A percentile compares a stretch with the other conserved stretches of the same genome.
phyloP scores from a whole-genome alignment of 805 yeast species.

The Cyberlindnera bimundalis region DNA sequence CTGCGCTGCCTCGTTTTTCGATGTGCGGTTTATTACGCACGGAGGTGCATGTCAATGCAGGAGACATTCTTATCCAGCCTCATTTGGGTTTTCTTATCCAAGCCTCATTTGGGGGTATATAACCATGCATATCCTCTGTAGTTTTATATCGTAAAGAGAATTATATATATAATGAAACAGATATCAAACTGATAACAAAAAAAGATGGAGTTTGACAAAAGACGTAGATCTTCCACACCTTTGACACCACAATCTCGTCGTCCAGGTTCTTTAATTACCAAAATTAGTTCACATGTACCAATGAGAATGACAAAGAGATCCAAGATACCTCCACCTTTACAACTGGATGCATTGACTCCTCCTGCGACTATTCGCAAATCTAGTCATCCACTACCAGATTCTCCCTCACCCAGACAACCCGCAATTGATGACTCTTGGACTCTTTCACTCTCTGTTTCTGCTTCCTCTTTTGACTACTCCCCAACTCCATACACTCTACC shows the following conservation, averaged over 20 bases:
- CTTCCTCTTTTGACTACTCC: conserved; percentile 2
- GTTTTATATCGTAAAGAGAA: too few relatives aligned
- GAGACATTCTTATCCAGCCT: too few relatives aligned
- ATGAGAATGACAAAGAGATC: conserved; percentile 21
- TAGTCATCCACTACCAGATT: too few relatives aligned
- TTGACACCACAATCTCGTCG: conserved; percentile 7
- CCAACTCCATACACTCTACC: conserved; percentile 8
- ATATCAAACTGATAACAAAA: neutral
- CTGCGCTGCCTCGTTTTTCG: too few relatives aligned
- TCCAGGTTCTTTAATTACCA: conserved; percentile 1
- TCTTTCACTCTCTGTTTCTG: neutral
- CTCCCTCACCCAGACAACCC: too few relatives aligned
- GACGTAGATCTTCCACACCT: conserved; percentile 5
- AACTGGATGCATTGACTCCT: conserved; percentile 21
- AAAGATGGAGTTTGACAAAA: conserved; percentile 9
- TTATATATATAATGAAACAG: neutral
- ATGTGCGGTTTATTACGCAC: too few relatives aligned
- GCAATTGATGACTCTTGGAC: neutral
- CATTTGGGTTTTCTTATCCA: too few relatives aligned
- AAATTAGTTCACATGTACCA: conserved; percentile 13
- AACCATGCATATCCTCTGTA: too few relatives aligned
- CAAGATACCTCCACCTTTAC: conserved; percentile 24
- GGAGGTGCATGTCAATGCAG: too few relatives aligned
- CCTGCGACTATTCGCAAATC: conserved; percentile 19
- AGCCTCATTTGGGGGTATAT: too few relatives aligned